Evolutionary conservation across 2,329 filamentous ascomycete species (phyloP).

Genomic region (Clarireedia monteithiana): DNA sequence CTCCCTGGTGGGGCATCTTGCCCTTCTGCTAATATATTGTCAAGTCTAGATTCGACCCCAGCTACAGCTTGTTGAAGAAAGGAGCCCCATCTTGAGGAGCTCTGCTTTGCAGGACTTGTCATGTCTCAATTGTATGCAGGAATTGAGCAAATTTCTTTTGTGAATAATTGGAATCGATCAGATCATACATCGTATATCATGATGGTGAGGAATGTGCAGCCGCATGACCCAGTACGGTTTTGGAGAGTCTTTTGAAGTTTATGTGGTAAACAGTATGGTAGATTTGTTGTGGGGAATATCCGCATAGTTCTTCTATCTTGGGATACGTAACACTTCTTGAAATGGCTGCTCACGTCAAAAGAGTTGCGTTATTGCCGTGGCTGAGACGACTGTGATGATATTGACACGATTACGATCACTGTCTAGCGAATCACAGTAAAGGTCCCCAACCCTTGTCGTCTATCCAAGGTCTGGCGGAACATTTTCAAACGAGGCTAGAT

Average conservation of each 20-base stretch:
- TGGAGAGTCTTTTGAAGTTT: not conserved
- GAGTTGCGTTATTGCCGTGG: slow-evolving; percentile 1
- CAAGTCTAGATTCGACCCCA: slow-evolving; percentile 85
- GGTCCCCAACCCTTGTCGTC: not conserved
- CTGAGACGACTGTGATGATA: slow-evolving; percentile 5
- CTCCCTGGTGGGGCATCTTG: slow-evolving; percentile 36
- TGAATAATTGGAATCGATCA: slow-evolving; percentile 12
- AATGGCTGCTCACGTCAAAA: not conserved
- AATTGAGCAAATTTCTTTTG: not conserved
- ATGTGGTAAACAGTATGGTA: not conserved
- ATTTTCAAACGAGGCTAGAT: slow-evolving; percentile 1
- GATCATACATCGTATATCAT: slow-evolving; percentile 13
- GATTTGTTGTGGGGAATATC: not conserved
- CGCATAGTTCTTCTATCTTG: not conserved
- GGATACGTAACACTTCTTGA: not conserved
- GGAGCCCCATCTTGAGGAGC: slow-evolving; percentile 65
- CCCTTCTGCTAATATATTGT: slow-evolving; percentile 82
- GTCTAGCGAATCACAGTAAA: not conserved
- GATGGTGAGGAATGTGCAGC: not conserved
- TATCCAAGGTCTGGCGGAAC: slow-evolving; percentile 1
- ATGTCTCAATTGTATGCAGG: slow-evolving; percentile 14
- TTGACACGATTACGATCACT: slow-evolving; percentile 5
- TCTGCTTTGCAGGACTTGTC: slow-evolving; percentile 31
- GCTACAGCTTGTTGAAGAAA: slow-evolving; percentile 87
- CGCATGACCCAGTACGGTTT: not conserved